Evolutionary conservation across 2,329 filamentous ascomycete species (phyloP), one percentile per base, ranked within the genome.

Genomic region (Verticillium dahliae): DNA sequence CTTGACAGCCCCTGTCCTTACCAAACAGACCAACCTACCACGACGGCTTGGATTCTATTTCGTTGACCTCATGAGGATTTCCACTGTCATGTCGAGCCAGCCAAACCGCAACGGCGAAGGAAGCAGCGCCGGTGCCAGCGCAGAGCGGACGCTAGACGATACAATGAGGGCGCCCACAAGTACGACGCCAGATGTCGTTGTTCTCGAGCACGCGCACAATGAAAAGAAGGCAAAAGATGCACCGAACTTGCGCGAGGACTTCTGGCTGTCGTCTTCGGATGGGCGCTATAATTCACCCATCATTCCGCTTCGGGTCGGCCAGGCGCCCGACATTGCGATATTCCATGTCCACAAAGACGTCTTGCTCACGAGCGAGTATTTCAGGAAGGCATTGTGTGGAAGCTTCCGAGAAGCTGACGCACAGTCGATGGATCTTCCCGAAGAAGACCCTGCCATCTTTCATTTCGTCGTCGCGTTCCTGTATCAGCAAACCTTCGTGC

Each of bases 401-500:
- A 70, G 72, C 33, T 83, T 82, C 65, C 73, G 67, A 58, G 81
- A 83, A 66, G 75, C 78, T 1, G 72, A 71, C 22, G 73, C 76
- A 15, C 78, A 81, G 63, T 74, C 75, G 14, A 76, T 84, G 59
- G 74, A 80, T 65, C 70, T 84, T 1, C 80, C 79, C 0, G 80
- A 83, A 62, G 81, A 83, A 62, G 75, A 82, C 64, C 79, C 81
- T 3, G 75, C 76, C 60, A 76, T 81, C 56, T 83, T 84, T 63
- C 78, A 81, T 62, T 81, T 82, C 63, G 69, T 83, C 52, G 71
- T 84, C 39, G 78, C 79, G n/a, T 82, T 76, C 58, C 69, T 82
- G 13, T 82, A 82, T 65, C 80, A 82, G 65, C 75, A 73, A 22
- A 75, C 70, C 60, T 82, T 78, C 64, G 71, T 75, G 3, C 80